Evolutionary conservation across 495 filamentous ascomycete genomes (phyloP), one percentile per base, ranked within the genome.

Genomic region (Annulohypoxylon moriforme): DNA sequence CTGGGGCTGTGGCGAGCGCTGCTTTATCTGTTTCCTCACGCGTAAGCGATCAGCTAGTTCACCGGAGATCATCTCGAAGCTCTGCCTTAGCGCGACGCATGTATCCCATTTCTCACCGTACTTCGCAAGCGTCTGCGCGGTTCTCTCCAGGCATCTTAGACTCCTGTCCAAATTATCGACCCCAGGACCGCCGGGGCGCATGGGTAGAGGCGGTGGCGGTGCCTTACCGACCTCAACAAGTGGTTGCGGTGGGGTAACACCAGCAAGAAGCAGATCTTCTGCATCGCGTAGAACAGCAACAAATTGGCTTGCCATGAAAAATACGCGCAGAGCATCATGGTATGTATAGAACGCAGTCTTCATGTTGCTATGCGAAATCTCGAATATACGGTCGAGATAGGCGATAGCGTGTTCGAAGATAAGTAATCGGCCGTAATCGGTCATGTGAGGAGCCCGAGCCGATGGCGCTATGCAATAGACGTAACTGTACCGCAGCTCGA

Each of bases 401-500:
- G 88, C 85, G 64, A 95, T 87, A 72, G 88, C 89, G 71, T 93
- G 89, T 69, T 95, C 93, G 76, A 96, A 97, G 36, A 97, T 90
- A 33, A 96, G 84, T 9, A 88, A 80, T 69, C 91, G 89, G 42
- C 86, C 91, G 72, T 93, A 92, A 11, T 89, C 84, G 27, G 85
- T 87, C 25, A 91, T 83, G 0, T 83, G 79, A 4, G 90, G 88
- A n/a, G 88, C 85, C 69, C 89, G 82, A 3, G 89, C 86, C 22
- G 89, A 91, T 0, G 93, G 92, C 1, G 93, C 92, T 8, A 97
- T 82, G 61, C 93, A 89, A 77, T 96, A 92, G 49, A 96, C 89
- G 65, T 90, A 94, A 69, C 91, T 93, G 78, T 96, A 98, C 10
- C 94, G 84, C 60, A 93, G 78, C 79, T 98, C 94, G 14, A 96